phyloP scores from a whole-genome alignment of 352 stramenopile species.

The Aphanomyces astaci region DNA sequence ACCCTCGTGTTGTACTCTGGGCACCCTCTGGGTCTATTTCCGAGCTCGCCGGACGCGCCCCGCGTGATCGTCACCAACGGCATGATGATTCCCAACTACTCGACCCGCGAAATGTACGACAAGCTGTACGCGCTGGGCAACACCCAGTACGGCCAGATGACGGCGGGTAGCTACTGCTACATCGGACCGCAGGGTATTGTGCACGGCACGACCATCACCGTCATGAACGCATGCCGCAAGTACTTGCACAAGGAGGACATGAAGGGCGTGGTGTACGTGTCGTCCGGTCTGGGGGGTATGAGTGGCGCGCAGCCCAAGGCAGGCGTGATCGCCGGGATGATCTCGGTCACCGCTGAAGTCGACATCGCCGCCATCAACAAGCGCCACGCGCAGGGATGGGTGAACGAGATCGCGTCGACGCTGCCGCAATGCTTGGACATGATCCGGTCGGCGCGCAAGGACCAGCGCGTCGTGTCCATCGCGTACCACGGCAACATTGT shows the following conservation, averaged over 20 bases:
- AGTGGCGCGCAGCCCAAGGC: constrained; percentile 79
- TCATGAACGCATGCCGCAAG: constrained; percentile 85
- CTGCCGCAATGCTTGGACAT: constrained; percentile 57
- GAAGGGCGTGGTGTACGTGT: constrained; percentile 77
- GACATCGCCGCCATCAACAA: constrained; percentile 72
- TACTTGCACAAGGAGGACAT: constrained; percentile 67
- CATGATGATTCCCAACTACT: constrained; percentile 88
- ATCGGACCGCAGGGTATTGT: constrained; percentile 87
- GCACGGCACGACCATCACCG: constrained; percentile 85
- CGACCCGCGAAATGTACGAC: constrained; percentile 75
- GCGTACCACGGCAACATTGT: constrained; percentile 84
- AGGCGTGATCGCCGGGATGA: constrained; percentile 74
- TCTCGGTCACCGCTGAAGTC: constrained; percentile 81
- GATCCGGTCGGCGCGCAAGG: constrained; percentile 45
- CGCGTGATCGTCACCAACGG: constrained; percentile 85
- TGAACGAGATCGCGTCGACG: constrained; percentile 69
- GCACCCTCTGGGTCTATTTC: constrained; percentile 82
- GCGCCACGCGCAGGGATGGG: constrained; percentile 77
- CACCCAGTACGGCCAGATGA: constrained; percentile 87
- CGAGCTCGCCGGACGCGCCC: constrained; percentile 56
- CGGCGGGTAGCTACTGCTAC: constrained; percentile 87
- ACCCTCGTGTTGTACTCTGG: constrained; percentile 87
- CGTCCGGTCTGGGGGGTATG: constrained; percentile 80
- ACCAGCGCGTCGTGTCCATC: constrained; percentile 65
- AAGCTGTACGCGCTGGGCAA: constrained; percentile 83